Base-by-base conservation (phyloP, 805 yeast species). In the Candida krabiensis region DNA sequence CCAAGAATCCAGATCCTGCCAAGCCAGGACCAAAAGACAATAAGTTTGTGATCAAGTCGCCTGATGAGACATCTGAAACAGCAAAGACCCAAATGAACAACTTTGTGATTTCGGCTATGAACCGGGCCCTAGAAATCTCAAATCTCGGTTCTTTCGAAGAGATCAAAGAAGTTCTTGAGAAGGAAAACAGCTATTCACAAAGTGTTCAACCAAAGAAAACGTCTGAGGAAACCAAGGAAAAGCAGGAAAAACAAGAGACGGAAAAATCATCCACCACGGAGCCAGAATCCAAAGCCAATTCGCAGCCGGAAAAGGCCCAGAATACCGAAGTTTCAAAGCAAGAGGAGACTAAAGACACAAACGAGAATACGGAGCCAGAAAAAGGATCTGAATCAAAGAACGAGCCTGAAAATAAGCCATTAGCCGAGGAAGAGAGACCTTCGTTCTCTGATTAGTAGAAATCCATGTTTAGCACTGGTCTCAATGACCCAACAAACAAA, bases 41-140 rank as follows among this genome's bases (percentile, higher is more conserved):
- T 7, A 15, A 6, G 23, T 16, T 29, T 18, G 18, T 30, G 15
- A 31, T 41, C 19, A 30, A 27, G 17, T 24, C 30, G 2, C 19
- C 31, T 4, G 38, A 37, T 21, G 41, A 37, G 7, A 37, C 45
- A 4, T 11, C 35, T 5, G 24, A 21, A 21, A 21, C 7, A 7
- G 7, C 24, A 7, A 21, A 21, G 11, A 21, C 7, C 24, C 7
- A 21, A 7, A 21, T 21, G 24, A 11, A 21, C 7, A 11, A 21
- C 11, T 7, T 21, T 21, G 9, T 21, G 24, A 7, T 21, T 11
- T 21, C 24, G 7, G 24, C 24, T 8, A 21, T 11, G 7, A 8
- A 7, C 7, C 7, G 24, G 11, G 7, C 24, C 24, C 11, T 21
- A 21, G 11, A 21, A 8, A 21, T 21, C 24, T 7, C 7, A 8